phyloP scores from a whole-genome alignment of 163 green algal species.

The Coccomyxa subellipsoidea region DNA sequence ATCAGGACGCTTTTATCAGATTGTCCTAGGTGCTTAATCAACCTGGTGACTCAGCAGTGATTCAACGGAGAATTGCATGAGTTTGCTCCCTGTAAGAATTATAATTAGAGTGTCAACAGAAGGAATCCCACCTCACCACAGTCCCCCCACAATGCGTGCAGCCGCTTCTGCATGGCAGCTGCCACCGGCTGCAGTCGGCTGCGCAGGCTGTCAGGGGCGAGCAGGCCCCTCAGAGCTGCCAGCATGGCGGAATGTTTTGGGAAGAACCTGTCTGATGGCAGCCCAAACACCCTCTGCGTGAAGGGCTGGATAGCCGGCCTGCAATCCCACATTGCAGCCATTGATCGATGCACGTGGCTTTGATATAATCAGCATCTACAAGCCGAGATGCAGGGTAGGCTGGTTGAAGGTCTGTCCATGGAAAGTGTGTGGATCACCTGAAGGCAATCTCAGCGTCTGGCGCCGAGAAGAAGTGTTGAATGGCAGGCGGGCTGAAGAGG shows the following conservation, averaged over 20 bases:
- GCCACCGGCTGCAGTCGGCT: background rate
- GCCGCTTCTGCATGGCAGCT: background rate
- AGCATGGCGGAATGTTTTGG: constrained; percentile 40
- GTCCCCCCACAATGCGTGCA: background rate
- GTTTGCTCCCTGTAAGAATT: no score
- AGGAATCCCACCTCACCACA: background rate
- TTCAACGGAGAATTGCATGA: no score
- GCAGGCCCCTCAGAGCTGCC: constrained; percentile 35
- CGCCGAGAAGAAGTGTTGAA: constrained; percentile 48
- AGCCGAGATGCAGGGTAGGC: background rate
- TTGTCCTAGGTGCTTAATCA: no score
- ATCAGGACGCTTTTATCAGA: no score
- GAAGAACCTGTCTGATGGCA: constrained; percentile 43
- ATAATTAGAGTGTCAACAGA: no score
- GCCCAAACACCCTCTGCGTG: constrained; percentile 60
- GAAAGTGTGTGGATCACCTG: constrained; percentile 22
- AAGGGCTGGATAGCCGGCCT: constrained; percentile 67
- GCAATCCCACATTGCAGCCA: background rate
- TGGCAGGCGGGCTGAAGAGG: constrained; percentile 36
- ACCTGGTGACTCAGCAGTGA: no score
- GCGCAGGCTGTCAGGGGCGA: constrained; percentile 14
- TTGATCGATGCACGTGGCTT: background rate
- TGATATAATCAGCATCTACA: background rate
- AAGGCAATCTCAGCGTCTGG: constrained; percentile 46
- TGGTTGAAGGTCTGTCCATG: background rate